These are phyloP conservation scores for Jatropha multifida DNA, from an alignment of 441 rosid species.

Conservation along the genomic window DNA sequence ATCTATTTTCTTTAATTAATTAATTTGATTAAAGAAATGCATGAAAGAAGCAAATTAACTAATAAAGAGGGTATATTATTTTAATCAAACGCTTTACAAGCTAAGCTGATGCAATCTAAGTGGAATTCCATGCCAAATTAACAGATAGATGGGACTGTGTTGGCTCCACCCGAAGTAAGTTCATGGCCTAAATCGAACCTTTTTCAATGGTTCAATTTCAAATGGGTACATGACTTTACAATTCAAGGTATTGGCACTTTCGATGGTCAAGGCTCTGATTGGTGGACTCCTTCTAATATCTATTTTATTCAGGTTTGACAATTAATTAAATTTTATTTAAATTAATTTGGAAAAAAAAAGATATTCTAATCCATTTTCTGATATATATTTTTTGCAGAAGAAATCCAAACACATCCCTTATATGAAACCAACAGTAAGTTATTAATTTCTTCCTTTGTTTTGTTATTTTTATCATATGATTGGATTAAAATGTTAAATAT, in stretches of 20 bases:
- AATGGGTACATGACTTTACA: conserved; percentile 45
- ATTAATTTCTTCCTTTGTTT: neutral
- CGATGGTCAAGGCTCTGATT: conserved; percentile 72
- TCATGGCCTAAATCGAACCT: conserved; percentile 31
- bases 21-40: conserved; percentile 1
- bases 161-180: conserved; percentile 54
- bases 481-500: neutral
- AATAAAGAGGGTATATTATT: conserved; percentile 18
- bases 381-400: conserved; percentile 42
- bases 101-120: conserved; percentile 24
- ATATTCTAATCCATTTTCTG: neutral
- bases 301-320: conserved; percentile 28
- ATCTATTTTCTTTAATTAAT: conserved; percentile 15
- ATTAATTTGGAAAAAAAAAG: no score
- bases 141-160: conserved; percentile 73
- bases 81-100: conserved; percentile 22
- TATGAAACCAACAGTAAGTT: conserved; percentile 78
- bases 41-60: neutral
- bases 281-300: conserved; percentile 57
- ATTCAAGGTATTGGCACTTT: conserved; percentile 70
- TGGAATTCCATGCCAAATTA: conserved; percentile 16
- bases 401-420: conserved; percentile 45
- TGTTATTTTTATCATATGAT: neutral
- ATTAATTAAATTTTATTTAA: no score
- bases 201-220: conserved; percentile 36